Conservation (phyloP, 768 basidiomycete genomes). For the Russula dissimulans region DNA sequence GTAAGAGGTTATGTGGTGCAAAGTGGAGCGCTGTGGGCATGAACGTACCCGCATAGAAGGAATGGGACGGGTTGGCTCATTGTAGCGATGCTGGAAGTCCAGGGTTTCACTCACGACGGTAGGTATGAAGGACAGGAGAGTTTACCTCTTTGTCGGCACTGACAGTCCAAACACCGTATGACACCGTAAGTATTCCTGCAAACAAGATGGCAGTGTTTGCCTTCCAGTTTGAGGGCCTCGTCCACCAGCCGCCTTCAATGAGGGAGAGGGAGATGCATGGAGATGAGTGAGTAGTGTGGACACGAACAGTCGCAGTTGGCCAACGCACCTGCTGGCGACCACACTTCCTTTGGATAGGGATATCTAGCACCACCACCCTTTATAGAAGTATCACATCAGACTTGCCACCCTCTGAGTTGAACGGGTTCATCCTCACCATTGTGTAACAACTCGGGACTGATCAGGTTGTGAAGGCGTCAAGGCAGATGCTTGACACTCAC, state of each 20-base stretch:
- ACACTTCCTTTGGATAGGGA: conserved; percentile 91
- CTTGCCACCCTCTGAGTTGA: background rate
- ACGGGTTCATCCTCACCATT: conserved; percentile 9
- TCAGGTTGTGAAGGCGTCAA: background rate
- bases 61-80: conserved; percentile 16
- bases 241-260: conserved; percentile 87
- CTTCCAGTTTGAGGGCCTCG: conserved; percentile 82
- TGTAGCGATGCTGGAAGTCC: conserved; percentile 11
- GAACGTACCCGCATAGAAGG: conserved; percentile 20
- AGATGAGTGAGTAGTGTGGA: background rate
- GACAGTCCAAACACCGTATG: conserved; percentile 59
- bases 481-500: background rate
- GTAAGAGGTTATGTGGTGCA: background rate
- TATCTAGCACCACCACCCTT: conserved; percentile 81
- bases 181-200: conserved; percentile 56
- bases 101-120: background rate
- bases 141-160: conserved; percentile 78
- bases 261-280: background rate
- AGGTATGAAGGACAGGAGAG: background rate
- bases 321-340: conserved; percentile 77
- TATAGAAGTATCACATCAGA: background rate
- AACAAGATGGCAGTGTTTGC: conserved; percentile 70
- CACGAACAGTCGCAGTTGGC: background rate
- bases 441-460: background rate
- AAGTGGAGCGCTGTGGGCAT: background rate